A percentile compares a stretch with the other conserved stretches of the same genome.
Evolutionary conservation across 768 basidiomycete genomes (phyloP).

Genomic region (Sarcomyxa edulis): DNA sequence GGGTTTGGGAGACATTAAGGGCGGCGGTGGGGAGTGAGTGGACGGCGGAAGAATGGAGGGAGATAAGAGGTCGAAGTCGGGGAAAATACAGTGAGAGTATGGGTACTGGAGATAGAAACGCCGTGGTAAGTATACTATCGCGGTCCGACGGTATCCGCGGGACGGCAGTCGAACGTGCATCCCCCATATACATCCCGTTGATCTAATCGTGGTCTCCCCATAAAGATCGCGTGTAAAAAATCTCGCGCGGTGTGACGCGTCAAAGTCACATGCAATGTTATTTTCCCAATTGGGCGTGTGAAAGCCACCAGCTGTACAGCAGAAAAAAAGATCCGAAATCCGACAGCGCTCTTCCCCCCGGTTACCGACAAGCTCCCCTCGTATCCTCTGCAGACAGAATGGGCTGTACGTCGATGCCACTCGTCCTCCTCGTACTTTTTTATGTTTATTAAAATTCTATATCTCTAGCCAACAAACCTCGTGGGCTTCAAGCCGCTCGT

Average conservation of each 20-base stretch:
- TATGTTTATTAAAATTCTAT: slow-evolving; percentile 10
- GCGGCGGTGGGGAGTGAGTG: not conserved
- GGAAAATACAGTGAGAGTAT: not conserved
- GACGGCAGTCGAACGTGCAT: too few species aligned
- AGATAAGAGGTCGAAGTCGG: not conserved
- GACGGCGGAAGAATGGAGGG: not conserved
- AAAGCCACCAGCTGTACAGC: too few species aligned
- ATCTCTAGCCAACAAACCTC: slow-evolving; percentile 88
- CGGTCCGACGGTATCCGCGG: too few species aligned
- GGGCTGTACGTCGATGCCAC: slow-evolving; percentile 65
- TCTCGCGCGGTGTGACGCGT: too few species aligned
- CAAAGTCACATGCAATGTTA: too few species aligned
- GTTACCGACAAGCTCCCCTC: too few species aligned
- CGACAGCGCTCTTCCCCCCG: slow-evolving; percentile 11
- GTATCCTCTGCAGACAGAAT: slow-evolving; percentile 65
- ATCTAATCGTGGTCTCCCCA: too few species aligned
- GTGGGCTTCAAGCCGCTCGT: slow-evolving; percentile 97
- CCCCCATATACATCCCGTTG: too few species aligned
- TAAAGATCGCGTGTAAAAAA: too few species aligned
- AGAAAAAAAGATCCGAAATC: slow-evolving; percentile 44
- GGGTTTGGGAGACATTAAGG: slow-evolving; percentile 5
- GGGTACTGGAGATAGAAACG: not conserved
- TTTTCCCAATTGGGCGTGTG: too few species aligned
- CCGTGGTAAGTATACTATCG: too few species aligned
- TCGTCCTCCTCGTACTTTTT: slow-evolving; percentile 9